These are phyloP conservation scores for Boletus eberwhitei DNA, from an alignment of 768 basidiomycete species.

Conservation along the genomic window DNA sequence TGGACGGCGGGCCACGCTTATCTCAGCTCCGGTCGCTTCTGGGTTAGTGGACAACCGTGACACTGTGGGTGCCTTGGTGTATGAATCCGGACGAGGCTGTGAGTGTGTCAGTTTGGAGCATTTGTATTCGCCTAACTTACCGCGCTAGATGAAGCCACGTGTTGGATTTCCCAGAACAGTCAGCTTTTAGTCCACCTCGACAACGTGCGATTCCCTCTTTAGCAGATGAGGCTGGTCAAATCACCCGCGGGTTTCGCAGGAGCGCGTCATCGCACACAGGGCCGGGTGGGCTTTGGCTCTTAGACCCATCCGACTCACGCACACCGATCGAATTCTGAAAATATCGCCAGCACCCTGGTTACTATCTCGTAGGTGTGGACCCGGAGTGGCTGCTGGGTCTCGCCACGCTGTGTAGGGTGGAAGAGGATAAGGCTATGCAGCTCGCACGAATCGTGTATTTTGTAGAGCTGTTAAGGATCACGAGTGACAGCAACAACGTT, in stretches of 20 bases:
- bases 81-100: slow-evolving; percentile 5
- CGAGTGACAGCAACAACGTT: slow-evolving; percentile 23
- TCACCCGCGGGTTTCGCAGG: slow-evolving; percentile 25
- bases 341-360: slow-evolving; percentile 8
- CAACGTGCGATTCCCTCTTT: slow-evolving; percentile 13
- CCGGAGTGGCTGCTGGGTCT: neutral
- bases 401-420: neutral
- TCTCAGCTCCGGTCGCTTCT: neutral
- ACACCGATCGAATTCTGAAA: neutral
- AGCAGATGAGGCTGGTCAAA: slow-evolving; percentile 5
- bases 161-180: slow-evolving; percentile 15
- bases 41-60: neutral
- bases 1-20: neutral
- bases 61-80: neutral
- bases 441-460: slow-evolving; percentile 14
- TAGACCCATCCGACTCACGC: neutral
- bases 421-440: neutral
- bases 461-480: slow-evolving; percentile 21
- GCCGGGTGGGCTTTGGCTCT: neutral
- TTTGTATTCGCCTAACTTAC: slow-evolving; percentile 21
- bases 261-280: slow-evolving; percentile 16
- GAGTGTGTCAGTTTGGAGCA: slow-evolving; percentile 12
- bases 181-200: slow-evolving; percentile 13
- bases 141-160: slow-evolving; percentile 9
- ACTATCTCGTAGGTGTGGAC: slow-evolving; percentile 5